Evolutionary conservation across 345 rosid species (phyloP), one percentile per base, ranked within the genome.

Genomic region (Eutrema heterophyllum): DNA sequence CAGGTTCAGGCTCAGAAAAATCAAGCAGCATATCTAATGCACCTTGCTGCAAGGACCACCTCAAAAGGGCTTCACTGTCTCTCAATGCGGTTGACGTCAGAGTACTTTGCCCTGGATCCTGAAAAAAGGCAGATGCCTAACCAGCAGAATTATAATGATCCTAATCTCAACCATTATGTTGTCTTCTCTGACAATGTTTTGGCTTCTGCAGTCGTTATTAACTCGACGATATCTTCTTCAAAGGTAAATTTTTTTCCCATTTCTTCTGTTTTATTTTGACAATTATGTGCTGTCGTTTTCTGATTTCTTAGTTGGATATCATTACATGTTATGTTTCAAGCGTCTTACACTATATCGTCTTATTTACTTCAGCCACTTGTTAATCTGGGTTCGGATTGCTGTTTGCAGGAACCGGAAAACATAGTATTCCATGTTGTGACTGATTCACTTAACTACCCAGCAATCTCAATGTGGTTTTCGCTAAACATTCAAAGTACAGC

Each of bases 11-110:
- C 81, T 13, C 96, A 86, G 80, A 87, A 84, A 78, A 81, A 86
- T 67, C 82, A 91, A 79, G 89, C 83, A 68, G 27, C 82, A 30
- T 83, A 81, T 86, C 93, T 94, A 45, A 46, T 89, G 84, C 95
- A 84, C 77, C 94, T 92, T 74, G 96, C 96, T 57, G 91, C 93
- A 51, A 84, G 89, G 81, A 90, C 91, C 45, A 90, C 91, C 27
- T 94, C 97, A 10, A 96, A 96, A 86, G 94, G 98, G 68, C 87
- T 87, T 78, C 97, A 92, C 76, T 96, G 98, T 83, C 91, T 96
- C 38, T 85, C 93, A 70, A 86, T 96, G 88, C 89, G 84, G 78
- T 71, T 96, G 82, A 92, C 98, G 24, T 78, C 96, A 36, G 92
- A 87, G 79, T 89, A 89, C 60, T 85, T 85, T 79, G 67, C 86